Evolutionary conservation across 179 eudicot genomes (phyloP).

Genomic region (Actinidia polygama): DNA sequence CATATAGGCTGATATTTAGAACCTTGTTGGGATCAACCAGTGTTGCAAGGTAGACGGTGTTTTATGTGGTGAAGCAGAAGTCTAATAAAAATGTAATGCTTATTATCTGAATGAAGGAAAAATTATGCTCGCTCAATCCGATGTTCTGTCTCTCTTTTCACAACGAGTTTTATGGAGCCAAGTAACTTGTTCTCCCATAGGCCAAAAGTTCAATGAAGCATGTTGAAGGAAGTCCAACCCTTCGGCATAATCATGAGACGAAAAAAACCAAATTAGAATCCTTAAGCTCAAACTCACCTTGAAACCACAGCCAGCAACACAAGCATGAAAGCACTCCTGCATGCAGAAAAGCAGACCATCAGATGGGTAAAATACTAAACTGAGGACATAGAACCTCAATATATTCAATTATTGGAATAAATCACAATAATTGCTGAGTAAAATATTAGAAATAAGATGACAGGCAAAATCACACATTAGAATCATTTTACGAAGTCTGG

Average conservation of each 20-base stretch:
- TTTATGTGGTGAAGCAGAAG: too few relatives aligned
- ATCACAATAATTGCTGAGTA: background rate
- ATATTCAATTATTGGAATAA: background rate
- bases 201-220: slow-evolving; percentile 2
- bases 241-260: background rate
- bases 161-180: background rate
- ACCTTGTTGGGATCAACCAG: too few relatives aligned
- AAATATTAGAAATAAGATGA: slow-evolving; percentile 3
- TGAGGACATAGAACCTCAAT: background rate
- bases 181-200: background rate
- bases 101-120: too few relatives aligned
- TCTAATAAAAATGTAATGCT: too few relatives aligned
- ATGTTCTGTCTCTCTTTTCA: background rate
- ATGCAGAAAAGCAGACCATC: slow-evolving; percentile 19
- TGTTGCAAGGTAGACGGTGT: too few relatives aligned
- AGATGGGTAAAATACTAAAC: background rate
- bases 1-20: too few relatives aligned
- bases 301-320: slow-evolving; percentile 93
- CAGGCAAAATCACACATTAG: background rate
- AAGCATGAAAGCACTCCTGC: slow-evolving; percentile 95
- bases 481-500: background rate
- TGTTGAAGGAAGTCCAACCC: background rate
- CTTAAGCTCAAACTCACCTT: slow-evolving; percentile 58
- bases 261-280: background rate
- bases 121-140: too few relatives aligned